Evolutionary conservation across 169 alveolate genomes (phyloP), one percentile per base, ranked within the genome.

Genomic region (Cryptosporidium felis): DNA sequence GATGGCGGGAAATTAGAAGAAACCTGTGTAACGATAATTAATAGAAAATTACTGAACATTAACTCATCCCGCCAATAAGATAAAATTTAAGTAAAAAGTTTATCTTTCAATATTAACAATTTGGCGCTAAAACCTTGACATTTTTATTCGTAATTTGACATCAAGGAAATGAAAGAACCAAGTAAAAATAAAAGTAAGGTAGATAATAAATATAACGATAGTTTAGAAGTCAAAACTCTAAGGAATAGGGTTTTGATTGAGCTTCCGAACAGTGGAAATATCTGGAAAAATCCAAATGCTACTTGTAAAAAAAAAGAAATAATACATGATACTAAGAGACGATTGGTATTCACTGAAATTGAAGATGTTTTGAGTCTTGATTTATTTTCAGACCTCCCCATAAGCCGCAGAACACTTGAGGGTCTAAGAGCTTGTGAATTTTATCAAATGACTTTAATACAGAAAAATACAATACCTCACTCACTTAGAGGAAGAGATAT

Each of bases 401-500:
- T 95, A 41, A 91, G 96, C 16, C 60, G 90, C 6, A 81, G 92
- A 23, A 93, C 96, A 1, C 67, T 89, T 10, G 91, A 66, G 49
- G 99, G 97, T 0, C 90, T 95, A 45, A 41, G 60, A 16, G 93
- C 91, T 41, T 90, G 93, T n/a, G 91, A 94, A 44, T 95, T 91
- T 82, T 59, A 67, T 44, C 94, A 91, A 53, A 90, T 96, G 93
- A 95, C 98, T 18, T 94, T 93, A 51, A 94, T 95, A 21, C 97
- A 96, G 80, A 88, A 96, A 46, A 88, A 93, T 23, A 88, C 96
- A 0, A 90, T 94, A 5, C 97, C 98, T 58, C 98, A 95, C 80
- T 91, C 95, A 16, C 85, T 96, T 8, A 91, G 92, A n/a, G 98
- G 97, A 21, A 91, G 97, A 80, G 98, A 95, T 88, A 63, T 95